Evolutionary conservation across 129 eudicot genomes (phyloP).

Genomic region (Kitagawia praeruptora): DNA sequence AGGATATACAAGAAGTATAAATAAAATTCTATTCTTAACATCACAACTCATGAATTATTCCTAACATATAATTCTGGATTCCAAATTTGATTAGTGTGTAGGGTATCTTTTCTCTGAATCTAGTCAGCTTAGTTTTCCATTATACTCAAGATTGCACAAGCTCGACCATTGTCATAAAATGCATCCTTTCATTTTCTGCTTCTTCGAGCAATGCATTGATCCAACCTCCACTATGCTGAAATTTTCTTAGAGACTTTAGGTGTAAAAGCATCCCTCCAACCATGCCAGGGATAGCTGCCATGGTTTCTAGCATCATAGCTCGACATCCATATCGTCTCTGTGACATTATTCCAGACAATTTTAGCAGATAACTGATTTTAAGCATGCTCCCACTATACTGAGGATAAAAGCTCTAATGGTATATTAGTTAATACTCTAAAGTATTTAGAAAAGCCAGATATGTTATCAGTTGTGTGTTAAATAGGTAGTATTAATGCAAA

Average conservation of each 20-base stretch:
- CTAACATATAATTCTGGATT: too few relatives aligned
- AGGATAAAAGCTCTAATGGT: too few relatives aligned
- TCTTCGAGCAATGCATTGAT: constrained; percentile 85
- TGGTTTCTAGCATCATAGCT: constrained; percentile 98
- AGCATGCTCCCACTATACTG: background rate
- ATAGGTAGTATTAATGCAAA: too few relatives aligned
- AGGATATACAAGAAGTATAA: too few relatives aligned
- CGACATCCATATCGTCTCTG: constrained; percentile 96
- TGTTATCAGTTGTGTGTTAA: background rate
- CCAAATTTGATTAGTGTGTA: too few relatives aligned
- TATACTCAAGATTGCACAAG: too few relatives aligned
- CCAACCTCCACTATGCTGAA: constrained; percentile 99
- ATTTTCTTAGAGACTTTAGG: constrained; percentile 79
- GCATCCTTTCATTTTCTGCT: constrained; percentile 97
- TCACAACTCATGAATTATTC: too few relatives aligned
- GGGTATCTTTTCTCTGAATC: too few relatives aligned
- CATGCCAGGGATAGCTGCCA: constrained; percentile 99
- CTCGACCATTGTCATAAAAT: constrained; percentile 97
- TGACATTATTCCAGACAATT: background rate
- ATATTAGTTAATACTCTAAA: too few relatives aligned
- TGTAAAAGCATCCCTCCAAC: constrained; percentile 95
- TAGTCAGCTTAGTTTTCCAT: too few relatives aligned
- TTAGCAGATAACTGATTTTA: background rate
- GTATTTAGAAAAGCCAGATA: background rate
- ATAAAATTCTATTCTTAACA: too few relatives aligned